Evolutionary conservation across 495 filamentous ascomycete genomes (phyloP).

Genomic region (Penicillium manginii): DNA sequence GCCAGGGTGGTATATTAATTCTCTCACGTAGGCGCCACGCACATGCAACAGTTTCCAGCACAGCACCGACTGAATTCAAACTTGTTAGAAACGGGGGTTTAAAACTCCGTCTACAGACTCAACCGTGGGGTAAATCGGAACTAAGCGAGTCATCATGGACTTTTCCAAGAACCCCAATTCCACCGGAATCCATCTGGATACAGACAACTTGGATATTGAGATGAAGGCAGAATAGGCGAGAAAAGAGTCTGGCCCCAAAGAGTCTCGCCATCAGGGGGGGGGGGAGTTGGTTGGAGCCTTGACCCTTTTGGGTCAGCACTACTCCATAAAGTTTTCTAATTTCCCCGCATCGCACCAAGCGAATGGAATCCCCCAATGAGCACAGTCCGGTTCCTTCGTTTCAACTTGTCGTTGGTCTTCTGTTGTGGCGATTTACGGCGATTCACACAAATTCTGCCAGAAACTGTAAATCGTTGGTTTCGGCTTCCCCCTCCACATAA

Average conservation of each 20-base stretch:
- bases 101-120: no score
- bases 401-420: neutral
- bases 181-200: no score
- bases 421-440: neutral
- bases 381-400: neutral
- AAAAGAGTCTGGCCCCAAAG: neutral
- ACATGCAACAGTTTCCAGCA: neutral
- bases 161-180: no score
- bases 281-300: neutral
- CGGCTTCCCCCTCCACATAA: neutral
- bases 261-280: neutral
- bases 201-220: neutral
- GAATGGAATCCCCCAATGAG: constrained; percentile 1
- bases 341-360: constrained; percentile 12
- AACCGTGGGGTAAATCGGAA: no score
- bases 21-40: neutral
- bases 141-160: no score
- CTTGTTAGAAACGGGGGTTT: neutral
- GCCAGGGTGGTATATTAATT: constrained; percentile 4
- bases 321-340: constrained; percentile 12
- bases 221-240: neutral
- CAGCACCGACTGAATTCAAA: neutral
- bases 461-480: neutral
- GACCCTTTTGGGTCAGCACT: neutral
- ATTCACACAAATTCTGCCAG: neutral